Evolutionary conservation across 352 stramenopile genomes (phyloP).

Genomic region (Phytophthora chlamydospora): DNA sequence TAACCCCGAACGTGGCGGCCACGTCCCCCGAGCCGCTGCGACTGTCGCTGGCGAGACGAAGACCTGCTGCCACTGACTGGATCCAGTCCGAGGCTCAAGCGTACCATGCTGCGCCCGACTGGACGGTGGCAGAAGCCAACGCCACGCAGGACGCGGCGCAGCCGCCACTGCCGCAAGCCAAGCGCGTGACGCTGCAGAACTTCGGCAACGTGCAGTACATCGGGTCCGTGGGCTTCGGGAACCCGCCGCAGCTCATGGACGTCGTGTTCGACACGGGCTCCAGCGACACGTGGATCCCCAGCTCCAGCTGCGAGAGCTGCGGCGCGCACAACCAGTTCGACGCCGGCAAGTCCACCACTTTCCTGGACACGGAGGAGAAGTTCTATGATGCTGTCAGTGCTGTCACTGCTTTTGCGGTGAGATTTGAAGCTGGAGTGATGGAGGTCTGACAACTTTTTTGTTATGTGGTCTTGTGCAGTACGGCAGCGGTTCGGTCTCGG

Average conservation of each 20-base stretch:
- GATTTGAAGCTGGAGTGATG: slow-evolving; percentile 5
- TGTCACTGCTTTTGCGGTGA: slow-evolving; percentile 8
- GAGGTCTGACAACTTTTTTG: slow-evolving; percentile 18
- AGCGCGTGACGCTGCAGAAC: slow-evolving; percentile 71
- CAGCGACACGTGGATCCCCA: slow-evolving; percentile 83
- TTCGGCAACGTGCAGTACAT: slow-evolving; percentile 90
- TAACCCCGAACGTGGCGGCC: background rate
- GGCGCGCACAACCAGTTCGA: slow-evolving; percentile 68
- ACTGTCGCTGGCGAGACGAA: slow-evolving; percentile 27
- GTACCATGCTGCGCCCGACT: slow-evolving; percentile 11
- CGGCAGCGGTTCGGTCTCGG: slow-evolving; percentile 79
- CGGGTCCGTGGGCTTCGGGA: slow-evolving; percentile 71
- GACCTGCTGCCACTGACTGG: slow-evolving; percentile 19
- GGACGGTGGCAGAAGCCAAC: slow-evolving; percentile 14
- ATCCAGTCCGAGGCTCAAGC: slow-evolving; percentile 22
- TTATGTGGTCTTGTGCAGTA: slow-evolving; percentile 43
- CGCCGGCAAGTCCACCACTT: slow-evolving; percentile 59
- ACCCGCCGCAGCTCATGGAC: slow-evolving; percentile 65
- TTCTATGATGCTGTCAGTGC: slow-evolving; percentile 67
- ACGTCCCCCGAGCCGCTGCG: slow-evolving; percentile 17
- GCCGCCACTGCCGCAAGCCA: slow-evolving; percentile 34
- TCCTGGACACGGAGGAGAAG: slow-evolving; percentile 72
- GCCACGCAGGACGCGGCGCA: slow-evolving; percentile 23
- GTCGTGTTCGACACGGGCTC: slow-evolving; percentile 86
- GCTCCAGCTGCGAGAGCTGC: slow-evolving; percentile 52